Percentiles rank a stretch among this genome's conserved stretches.
Evolutionary conservation across 2,329 filamentous ascomycete genomes (phyloP).

Genomic region (Colletotrichum salicis): DNA sequence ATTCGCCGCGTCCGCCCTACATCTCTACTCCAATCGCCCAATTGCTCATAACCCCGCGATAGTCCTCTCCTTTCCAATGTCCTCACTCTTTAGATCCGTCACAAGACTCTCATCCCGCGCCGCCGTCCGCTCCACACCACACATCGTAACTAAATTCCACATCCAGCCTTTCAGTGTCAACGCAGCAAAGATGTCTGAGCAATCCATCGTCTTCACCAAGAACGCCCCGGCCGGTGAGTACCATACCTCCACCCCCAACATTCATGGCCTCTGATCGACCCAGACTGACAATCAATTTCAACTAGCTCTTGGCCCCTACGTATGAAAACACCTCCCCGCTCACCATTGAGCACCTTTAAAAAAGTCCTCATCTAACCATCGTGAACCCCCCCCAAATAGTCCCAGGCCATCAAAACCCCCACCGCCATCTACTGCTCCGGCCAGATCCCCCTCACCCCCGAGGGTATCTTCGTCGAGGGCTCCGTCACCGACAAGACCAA

Average conservation of each 20-base stretch:
- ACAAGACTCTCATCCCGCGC: conserved; percentile 32
- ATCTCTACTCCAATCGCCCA: not conserved
- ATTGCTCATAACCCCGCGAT: conserved; percentile 6
- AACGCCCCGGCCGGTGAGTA: conserved; percentile 68
- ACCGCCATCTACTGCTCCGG: conserved; percentile 75
- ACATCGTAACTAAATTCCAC: conserved; percentile 9
- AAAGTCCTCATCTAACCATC: conserved; percentile 21
- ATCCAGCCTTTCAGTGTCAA: conserved; percentile 21
- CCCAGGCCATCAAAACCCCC: conserved; percentile 74
- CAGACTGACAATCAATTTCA: conserved; percentile 15
- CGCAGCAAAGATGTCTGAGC: conserved; percentile 39
- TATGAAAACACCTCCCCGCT: conserved; percentile 49
- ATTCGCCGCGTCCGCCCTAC: not conserved
- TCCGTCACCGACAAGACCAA: conserved; percentile 72
- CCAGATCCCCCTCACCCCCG: conserved; percentile 75
- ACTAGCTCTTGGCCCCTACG: conserved; percentile 71
- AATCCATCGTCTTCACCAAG: conserved; percentile 65
- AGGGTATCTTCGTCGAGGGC: conserved; percentile 67
- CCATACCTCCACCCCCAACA: not conserved
- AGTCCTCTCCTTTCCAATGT: conserved; percentile 24
- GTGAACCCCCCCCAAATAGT: conserved; percentile 51
- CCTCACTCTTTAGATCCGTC: conserved; percentile 33
- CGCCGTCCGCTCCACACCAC: not conserved
- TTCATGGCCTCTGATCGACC: not conserved
- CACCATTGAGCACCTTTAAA: not conserved